These are phyloP conservation scores for Aquilaria agallochum DNA, from an alignment of 441 rosid genomes.

Conservation along the genomic window DNA sequence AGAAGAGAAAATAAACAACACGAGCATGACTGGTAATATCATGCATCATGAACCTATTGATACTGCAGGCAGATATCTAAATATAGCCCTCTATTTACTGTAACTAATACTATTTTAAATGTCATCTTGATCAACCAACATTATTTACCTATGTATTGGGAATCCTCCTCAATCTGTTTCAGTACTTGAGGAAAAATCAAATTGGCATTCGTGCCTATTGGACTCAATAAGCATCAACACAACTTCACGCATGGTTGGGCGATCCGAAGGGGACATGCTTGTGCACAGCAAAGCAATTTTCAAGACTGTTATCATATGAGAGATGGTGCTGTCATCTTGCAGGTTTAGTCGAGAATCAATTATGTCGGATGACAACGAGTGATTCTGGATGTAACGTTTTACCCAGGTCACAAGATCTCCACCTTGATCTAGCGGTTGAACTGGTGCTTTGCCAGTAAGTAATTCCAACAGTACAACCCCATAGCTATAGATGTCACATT, in stretches of 20 bases:
- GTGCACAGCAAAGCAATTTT: constrained; percentile 86
- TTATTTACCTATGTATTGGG: constrained; percentile 29
- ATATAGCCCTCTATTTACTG: constrained; percentile 4
- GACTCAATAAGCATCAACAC: constrained; percentile 76
- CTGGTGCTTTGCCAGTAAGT: constrained; percentile 73
- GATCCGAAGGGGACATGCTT: constrained; percentile 53
- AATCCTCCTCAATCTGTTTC: constrained; percentile 36
- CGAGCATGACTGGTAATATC: too few species aligned
- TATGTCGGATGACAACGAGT: constrained; percentile 48
- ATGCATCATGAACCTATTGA: too few species aligned
- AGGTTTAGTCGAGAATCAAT: constrained; percentile 57
- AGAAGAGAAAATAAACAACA: too few species aligned
- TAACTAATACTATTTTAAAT: constrained; percentile 11
- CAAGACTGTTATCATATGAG: constrained; percentile 70
- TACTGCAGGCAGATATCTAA: constrained; percentile 15
- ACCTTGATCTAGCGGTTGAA: constrained; percentile 84
- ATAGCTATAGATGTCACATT: constrained; percentile 76
- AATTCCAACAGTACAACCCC: constrained; percentile 77
- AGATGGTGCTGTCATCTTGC: constrained; percentile 39
- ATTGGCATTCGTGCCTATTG: constrained; percentile 30
- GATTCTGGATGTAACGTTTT: constrained; percentile 47
- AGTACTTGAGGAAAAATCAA: constrained; percentile 32
- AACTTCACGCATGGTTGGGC: constrained; percentile 91
- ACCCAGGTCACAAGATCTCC: constrained; percentile 90
- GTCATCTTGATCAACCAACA: constrained; percentile 24